Evolutionary conservation across 805 yeast genomes (phyloP).

Genomic region (Kazachstania psychrophila): DNA sequence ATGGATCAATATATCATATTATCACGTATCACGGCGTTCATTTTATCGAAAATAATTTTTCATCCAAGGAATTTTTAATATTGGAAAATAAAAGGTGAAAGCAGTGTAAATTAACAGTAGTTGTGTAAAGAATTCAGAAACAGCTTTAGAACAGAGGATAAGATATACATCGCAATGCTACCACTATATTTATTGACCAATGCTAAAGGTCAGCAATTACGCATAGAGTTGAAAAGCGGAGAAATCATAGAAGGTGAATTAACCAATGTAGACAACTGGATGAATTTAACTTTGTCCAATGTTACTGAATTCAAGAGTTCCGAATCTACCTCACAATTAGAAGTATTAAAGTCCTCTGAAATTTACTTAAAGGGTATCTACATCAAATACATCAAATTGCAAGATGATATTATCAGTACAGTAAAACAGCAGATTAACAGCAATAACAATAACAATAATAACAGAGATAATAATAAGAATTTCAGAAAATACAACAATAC

Average conservation of each 20-base stretch:
- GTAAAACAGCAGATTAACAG: constrained; percentile 56
- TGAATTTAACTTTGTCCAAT: constrained; percentile 79
- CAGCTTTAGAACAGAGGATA: no score
- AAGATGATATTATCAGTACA: constrained; percentile 66
- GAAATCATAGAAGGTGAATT: constrained; percentile 80
- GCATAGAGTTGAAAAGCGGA: constrained; percentile 86
- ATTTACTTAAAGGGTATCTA: constrained; percentile 80
- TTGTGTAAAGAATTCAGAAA: no score
- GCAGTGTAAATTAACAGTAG: no score
- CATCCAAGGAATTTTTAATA: no score
- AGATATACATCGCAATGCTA: no score
- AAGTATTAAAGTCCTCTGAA: constrained; percentile 56
- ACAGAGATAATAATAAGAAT: constrained; percentile 26
- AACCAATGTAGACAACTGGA: constrained; percentile 85
- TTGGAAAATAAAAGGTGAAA: no score
- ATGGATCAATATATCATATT: no score
- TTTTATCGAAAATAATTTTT: no score
- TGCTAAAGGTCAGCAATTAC: constrained; percentile 78
- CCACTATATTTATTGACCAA: constrained; percentile 87
- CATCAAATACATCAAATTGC: constrained; percentile 67
- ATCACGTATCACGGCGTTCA: no score
- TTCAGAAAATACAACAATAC: constrained; percentile 27
- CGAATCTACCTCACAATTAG: constrained; percentile 23
- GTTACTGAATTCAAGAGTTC: constrained; percentile 46
- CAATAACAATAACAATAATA: constrained; percentile 34